Conservation (phyloP, 2,329 filamentous ascomycete species). For the Pseudogymnoascus sp. region DNA sequence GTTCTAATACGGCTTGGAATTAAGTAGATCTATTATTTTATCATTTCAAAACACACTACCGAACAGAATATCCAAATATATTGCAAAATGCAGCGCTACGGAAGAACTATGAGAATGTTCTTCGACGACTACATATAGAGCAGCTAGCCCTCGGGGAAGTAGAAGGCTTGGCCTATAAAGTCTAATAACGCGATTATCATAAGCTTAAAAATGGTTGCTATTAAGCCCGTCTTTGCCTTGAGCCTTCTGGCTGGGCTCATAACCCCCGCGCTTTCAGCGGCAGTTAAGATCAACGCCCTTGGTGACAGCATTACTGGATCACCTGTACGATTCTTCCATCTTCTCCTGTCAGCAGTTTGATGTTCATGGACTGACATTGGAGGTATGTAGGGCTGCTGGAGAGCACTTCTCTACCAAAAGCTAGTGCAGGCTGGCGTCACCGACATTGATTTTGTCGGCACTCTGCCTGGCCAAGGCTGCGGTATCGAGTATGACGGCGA, state of each 20-base stretch:
- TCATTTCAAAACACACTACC: neutral
- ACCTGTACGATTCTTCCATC: neutral
- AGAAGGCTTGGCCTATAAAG: neutral
- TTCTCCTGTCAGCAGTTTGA: neutral
- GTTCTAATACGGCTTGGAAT: neutral
- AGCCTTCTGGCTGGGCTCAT: neutral
- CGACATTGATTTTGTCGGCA: conserved; percentile 30
- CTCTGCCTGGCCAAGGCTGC: conserved; percentile 28
- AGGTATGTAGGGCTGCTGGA: conserved; percentile 24
- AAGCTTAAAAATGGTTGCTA: neutral
- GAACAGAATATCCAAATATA: neutral
- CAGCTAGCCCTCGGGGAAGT: neutral
- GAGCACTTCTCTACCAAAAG: conserved; percentile 28
- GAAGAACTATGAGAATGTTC: neutral
- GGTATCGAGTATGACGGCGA: conserved; percentile 34
- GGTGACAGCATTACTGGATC: conserved; percentile 3
- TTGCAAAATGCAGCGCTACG: neutral
- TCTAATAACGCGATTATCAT: neutral
- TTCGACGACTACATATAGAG: neutral
- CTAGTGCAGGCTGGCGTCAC: conserved; percentile 24
- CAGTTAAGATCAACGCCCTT: conserved; percentile 1
- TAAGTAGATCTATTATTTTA: neutral
- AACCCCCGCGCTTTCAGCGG: neutral
- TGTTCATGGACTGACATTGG: neutral
- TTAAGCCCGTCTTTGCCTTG: neutral